These are phyloP conservation scores for Arthrobotrys iridis DNA, from an alignment of 2,329 filamentous ascomycete species.

Conservation along the genomic window DNA sequence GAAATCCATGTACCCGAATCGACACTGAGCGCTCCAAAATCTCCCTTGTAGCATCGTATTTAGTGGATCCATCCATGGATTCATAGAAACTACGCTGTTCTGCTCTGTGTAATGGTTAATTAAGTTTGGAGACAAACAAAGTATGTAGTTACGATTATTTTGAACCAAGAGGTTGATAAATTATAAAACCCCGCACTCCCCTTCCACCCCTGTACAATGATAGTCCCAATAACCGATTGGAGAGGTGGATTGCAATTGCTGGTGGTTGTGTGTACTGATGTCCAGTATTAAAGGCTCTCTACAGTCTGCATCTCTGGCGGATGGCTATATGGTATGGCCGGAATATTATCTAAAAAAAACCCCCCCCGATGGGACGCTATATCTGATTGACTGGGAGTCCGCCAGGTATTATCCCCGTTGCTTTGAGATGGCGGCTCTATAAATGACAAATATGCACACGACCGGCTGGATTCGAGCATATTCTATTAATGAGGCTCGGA, in stretches of 20 bases:
- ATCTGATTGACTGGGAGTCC: slow-evolving; percentile 3
- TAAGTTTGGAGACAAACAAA: not conserved
- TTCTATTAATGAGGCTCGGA: not conserved
- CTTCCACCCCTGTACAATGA: not conserved
- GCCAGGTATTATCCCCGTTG: slow-evolving; percentile 6
- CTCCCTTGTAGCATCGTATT: slow-evolving; percentile 3
- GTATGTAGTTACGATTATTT: not conserved
- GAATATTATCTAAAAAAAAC: slow-evolving; percentile 10
- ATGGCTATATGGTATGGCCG: not conserved
- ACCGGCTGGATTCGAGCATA: not conserved
- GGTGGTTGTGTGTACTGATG: not conserved
- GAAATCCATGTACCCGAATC: not conserved
- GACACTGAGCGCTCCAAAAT: slow-evolving; percentile 1
- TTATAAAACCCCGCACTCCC: not conserved
- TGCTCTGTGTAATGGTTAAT: not conserved
- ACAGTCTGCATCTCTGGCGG: slow-evolving; percentile 5
- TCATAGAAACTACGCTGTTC: not conserved
- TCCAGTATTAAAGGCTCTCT: not conserved
- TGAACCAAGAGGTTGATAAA: not conserved
- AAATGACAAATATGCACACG: not conserved
- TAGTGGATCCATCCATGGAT: not conserved
- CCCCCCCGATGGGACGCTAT: slow-evolving; percentile 1
- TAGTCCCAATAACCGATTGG: not conserved
- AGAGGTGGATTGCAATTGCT: not conserved
- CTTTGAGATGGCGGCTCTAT: not conserved